Conservation (phyloP, 2,329 filamentous ascomycete genomes). For the Emmonsiellopsis sp. region DNA sequence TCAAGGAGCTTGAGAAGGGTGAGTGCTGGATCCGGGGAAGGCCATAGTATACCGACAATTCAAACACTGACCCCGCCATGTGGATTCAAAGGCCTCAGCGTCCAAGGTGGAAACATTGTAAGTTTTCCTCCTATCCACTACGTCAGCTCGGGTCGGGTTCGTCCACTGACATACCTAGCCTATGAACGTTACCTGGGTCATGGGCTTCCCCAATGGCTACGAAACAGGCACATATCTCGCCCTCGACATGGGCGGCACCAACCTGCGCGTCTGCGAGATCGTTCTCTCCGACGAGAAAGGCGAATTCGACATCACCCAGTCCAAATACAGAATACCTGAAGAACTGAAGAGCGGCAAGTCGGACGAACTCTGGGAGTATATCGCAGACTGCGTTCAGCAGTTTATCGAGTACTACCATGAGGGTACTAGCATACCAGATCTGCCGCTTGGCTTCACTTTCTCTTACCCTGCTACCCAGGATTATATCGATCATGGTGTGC, state of each 20-base stretch:
- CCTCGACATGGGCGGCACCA: slow-evolving; percentile 93
- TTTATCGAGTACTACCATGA: slow-evolving; percentile 83
- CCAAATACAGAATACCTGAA: slow-evolving; percentile 90
- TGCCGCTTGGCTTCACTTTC: slow-evolving; percentile 89
- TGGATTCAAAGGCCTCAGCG: slow-evolving; percentile 55
- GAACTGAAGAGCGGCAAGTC: slow-evolving; percentile 78
- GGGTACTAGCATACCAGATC: slow-evolving; percentile 46
- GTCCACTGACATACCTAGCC: slow-evolving; percentile 48
- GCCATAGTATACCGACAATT: no score
- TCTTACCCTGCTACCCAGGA: slow-evolving; percentile 90
- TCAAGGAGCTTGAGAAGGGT: slow-evolving; percentile 81
- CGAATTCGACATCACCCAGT: slow-evolving; percentile 90
- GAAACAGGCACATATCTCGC: slow-evolving; percentile 84
- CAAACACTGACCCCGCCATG: background rate
- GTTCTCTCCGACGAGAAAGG: slow-evolving; percentile 78
- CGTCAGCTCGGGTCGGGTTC: no score
- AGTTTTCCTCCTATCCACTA: slow-evolving; percentile 31
- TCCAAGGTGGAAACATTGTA: slow-evolving; percentile 88
- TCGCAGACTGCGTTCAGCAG: slow-evolving; percentile 83
- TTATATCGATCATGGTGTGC: slow-evolving; percentile 83
- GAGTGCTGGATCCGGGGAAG: slow-evolving; percentile 16
- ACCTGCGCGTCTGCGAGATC: slow-evolving; percentile 85
- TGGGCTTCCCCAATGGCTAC: slow-evolving; percentile 75
- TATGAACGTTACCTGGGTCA: slow-evolving; percentile 97
- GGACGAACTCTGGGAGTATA: slow-evolving; percentile 89